Conservation (phyloP, 2,329 filamentous ascomycete genomes). For the Alternaria postmessia region DNA sequence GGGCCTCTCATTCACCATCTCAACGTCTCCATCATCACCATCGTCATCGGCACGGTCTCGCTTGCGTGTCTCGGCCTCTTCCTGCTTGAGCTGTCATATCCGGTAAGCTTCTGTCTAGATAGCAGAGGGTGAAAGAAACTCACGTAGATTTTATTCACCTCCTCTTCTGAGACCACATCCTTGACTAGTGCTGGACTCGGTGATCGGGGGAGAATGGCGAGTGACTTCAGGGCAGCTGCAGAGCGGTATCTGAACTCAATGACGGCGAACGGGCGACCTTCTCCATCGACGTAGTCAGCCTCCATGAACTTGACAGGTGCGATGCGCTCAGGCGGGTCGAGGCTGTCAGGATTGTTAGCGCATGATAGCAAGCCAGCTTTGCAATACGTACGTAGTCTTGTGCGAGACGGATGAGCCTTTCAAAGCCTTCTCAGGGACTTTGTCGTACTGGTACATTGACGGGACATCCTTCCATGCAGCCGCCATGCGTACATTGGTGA, state of each 20-base stretch:
- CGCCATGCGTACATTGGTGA: slow-evolving; percentile 5
- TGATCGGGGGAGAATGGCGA: slow-evolving; percentile 34
- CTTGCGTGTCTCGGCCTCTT: slow-evolving; percentile 1
- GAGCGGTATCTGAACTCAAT: slow-evolving; percentile 30
- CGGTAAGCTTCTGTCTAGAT: not conserved
- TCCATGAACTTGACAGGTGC: slow-evolving; percentile 8
- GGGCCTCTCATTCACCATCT: slow-evolving; percentile 5
- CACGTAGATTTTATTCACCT: not conserved
- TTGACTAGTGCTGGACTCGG: slow-evolving; percentile 25
- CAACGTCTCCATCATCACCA: slow-evolving; percentile 1
- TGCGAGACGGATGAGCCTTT: slow-evolving; percentile 14
- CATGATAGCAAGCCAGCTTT: not conserved
- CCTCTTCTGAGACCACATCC: not conserved
- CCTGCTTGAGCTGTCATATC: not conserved
- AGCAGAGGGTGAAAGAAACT: not conserved
- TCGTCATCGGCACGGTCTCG: not conserved
- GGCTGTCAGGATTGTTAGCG: not conserved
- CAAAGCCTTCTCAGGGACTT: slow-evolving; percentile 13
- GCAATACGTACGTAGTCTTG: slow-evolving; percentile 5
- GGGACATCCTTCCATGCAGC: slow-evolving; percentile 1
- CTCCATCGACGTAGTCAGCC: slow-evolving; percentile 4
- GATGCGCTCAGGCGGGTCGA: slow-evolving; percentile 3
- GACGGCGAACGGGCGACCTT: slow-evolving; percentile 16
- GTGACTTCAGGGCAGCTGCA: slow-evolving; percentile 31
- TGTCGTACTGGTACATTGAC: slow-evolving; percentile 4